Base-by-base conservation (phyloP, 345 rosid genomes). In the Acer campestre region DNA sequence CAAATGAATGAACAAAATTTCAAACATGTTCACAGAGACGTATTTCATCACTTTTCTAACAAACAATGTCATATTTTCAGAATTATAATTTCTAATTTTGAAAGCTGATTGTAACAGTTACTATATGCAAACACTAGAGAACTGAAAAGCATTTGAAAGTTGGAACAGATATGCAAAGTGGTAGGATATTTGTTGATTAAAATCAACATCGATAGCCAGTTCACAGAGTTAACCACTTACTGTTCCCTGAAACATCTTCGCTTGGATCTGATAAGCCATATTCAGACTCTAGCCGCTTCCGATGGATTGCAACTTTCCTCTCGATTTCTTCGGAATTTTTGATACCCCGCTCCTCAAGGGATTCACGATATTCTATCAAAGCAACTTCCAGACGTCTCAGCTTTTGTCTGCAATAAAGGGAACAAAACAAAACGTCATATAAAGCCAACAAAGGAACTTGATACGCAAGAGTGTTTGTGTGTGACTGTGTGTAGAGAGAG, bases 341-440 rank as follows among this genome's bases (percentile, higher is more conserved):
- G 55, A 87, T 83, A 74, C 98, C 99, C 53, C 86, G 90, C 74
- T 97, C 99, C 84, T 97, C 98, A 0, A 96, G 92, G 74, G 93
- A 87, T 88, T 96, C 99, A 46, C 98, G 95, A 78, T 94, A 96
- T 77, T 94, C 99, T 75, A 96, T 96, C 87, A 94, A 81, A 82
- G 93, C 92, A 79, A 90, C 99, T 84, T 96, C 99, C 66, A 96
- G 79, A 44, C 94, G 90, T 85, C 98, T 91, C 84, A 88, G 79
- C 87, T 92, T 97, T 80, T 93, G 93, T 71, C 99, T 97, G 92
- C 78, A 75, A 67, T 64, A 76, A 68, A 9, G 23, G 44, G 68
- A 42, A 66, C 7, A 44, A 59, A 58, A 58, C n/a, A 38, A 18
- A 23, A n/a, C 0, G 25, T 23, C 67, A 22, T 55, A 27, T 2